Percentiles rank a stretch among this genome's conserved stretches.
Evolutionary conservation across 441 rosid species (phyloP).

Genomic region (Kokia cookei): DNA sequence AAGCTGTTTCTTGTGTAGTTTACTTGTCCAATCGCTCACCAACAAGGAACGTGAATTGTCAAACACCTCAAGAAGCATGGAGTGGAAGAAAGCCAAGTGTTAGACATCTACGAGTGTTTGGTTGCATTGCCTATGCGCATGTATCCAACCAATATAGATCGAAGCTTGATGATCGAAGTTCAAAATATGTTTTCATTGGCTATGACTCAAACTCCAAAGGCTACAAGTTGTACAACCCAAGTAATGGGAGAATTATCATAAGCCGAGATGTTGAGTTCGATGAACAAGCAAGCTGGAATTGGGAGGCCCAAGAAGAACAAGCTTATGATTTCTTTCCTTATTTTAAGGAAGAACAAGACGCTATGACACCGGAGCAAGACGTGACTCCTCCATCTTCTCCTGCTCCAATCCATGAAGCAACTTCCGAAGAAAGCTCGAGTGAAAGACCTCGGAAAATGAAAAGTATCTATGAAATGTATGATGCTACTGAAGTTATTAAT

Average conservation of each 20-base stretch:
- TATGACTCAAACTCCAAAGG: not conserved
- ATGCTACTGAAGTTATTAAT: not conserved
- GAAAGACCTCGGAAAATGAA: not conserved
- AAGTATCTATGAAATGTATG: not conserved
- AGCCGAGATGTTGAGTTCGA: not conserved
- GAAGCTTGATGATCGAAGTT: not conserved
- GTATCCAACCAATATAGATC: no score
- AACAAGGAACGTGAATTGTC: not conserved
- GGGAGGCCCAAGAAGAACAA: not conserved
- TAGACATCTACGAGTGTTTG: no score
- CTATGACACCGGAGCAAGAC: not conserved
- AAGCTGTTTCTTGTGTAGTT: not conserved
- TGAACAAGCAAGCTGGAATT: not conserved
- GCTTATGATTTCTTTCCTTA: no score
- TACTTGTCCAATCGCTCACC: not conserved
- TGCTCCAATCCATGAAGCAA: no score
- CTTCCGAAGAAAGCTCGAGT: no score
- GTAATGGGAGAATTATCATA: not conserved
- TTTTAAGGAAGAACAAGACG: no score
- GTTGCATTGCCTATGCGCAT: no score
- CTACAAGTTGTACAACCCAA: not conserved
- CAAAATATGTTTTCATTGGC: not conserved
- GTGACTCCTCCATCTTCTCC: no score
- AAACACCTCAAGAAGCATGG: not conserved
- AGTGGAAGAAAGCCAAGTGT: not conserved